Conservation (phyloP, 768 basidiomycete genomes). For the Macrolepiota albuminosa region DNA sequence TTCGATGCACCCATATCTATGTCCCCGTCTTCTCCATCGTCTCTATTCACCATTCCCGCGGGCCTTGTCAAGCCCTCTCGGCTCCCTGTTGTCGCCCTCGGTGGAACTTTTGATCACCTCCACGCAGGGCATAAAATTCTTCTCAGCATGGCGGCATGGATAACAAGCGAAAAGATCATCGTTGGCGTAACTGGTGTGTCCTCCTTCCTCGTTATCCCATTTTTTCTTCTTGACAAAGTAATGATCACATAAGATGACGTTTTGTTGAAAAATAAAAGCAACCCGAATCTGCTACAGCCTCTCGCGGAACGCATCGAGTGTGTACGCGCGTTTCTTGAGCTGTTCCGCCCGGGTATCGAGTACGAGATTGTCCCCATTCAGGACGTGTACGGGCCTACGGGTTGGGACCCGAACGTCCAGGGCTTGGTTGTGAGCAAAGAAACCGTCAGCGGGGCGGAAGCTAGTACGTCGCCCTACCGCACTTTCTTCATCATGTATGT, state of each 20-base stretch:
- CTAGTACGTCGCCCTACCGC: conserved; percentile 47
- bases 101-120: conserved; percentile 97
- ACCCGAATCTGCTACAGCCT: conserved; percentile 62
- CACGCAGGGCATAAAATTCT: conserved; percentile 98
- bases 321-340: conserved; percentile 63
- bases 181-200: conserved; percentile 82
- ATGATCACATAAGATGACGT: conserved; percentile 54
- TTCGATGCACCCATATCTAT: not conserved
- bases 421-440: conserved; percentile 90
- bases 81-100: conserved; percentile 75
- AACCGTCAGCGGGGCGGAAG: conserved; percentile 68
- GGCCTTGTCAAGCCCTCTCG: conserved; percentile 17
- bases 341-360: conserved; percentile 62
- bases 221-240: conserved; percentile 5
- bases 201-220: conserved; percentile 1
- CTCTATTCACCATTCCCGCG: not conserved
- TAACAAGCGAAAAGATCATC: conserved; percentile 75
- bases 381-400: conserved; percentile 93
- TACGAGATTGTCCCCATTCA: conserved; percentile 69
- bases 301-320: conserved; percentile 48
- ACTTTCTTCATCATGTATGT: not conserved
- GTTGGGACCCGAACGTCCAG: conserved; percentile 82
- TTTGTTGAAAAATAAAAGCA: conserved; percentile 66
- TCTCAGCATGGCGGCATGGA: conserved; percentile 86
- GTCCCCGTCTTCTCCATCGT: conserved; percentile 1